Conservation (phyloP, 1,284 basidiomycete species). For the Pascua guehoae region DNA sequence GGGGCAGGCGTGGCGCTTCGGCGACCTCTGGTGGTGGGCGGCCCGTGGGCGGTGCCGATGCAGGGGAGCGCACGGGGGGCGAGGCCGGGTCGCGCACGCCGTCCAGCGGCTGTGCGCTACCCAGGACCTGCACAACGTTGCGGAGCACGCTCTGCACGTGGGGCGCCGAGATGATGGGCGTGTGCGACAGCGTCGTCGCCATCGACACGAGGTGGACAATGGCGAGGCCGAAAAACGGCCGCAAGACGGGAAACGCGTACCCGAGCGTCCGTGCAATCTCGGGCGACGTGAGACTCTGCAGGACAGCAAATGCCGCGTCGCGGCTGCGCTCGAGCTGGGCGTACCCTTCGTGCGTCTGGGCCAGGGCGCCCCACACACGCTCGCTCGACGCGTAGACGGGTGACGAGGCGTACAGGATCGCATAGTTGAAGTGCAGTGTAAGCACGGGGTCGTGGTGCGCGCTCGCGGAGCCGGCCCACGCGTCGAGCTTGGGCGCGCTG, state of each 20-base stretch:
- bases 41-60: background rate
- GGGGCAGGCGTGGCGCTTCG: constrained; percentile 3
- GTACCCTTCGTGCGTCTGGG: constrained; percentile 35
- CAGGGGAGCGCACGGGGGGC: background rate
- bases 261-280: constrained; percentile 45
- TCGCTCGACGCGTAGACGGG: constrained; percentile 34
- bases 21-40: too few species aligned
- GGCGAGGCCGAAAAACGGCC: constrained; percentile 42
- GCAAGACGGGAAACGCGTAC: constrained; percentile 43
- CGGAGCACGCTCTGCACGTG: constrained; percentile 37
- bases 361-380: constrained; percentile 37
- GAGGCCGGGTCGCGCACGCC: background rate
- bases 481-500: constrained; percentile 31
- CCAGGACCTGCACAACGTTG: constrained; percentile 35
- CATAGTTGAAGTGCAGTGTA: constrained; percentile 44
- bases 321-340: constrained; percentile 39
- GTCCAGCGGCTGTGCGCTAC: constrained; percentile 29
- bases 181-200: constrained; percentile 24
- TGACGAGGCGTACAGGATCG: constrained; percentile 39
- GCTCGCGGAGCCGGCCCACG: constrained; percentile 35
- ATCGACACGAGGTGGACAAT: constrained; percentile 36
- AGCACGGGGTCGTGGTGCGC: constrained; percentile 29
- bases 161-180: constrained; percentile 27
- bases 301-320: constrained; percentile 44
- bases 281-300: constrained; percentile 39